Base-by-base conservation (phyloP, 2,329 filamentous ascomycete genomes). In the Dactylonectria estremocensis region DNA sequence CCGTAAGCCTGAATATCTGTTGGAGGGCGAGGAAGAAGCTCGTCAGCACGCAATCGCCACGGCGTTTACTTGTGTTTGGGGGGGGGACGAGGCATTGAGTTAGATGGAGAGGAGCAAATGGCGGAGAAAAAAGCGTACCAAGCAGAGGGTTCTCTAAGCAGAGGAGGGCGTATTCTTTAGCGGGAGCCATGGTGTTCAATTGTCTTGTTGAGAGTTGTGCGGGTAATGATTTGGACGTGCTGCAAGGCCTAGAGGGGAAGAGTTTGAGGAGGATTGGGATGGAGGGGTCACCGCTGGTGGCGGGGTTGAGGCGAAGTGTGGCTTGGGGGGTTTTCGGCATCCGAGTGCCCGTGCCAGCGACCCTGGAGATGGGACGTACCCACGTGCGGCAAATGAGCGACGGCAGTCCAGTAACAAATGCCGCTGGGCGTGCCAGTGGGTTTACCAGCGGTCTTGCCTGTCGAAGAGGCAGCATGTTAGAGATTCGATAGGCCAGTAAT, bases 131-230 rank as follows among this genome's bases (percentile, higher is more conserved):
- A 43, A 73, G 83, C 88, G 76, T 85, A 95, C 93, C 95, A 78
- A 99, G 93, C 77, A 99, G 91, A 82, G 96, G 96, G 85, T 99
- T 99, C 92, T 98, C 96, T 78, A 99, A 86, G 84, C 93, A 96
- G 79, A 98, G 89, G 78, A 99, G 92, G 83, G 93, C 88, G 86
- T 92, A 98, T 83, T 95, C 92, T 85, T 95, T 92, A 76, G 83
- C 80, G 76, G 91, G 82, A 80, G 93, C 88, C 94, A 97, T 97
- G 72, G 79, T 85, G 77, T 71, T 77, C 20, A 69, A 69, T 71
- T 74, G 69, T 71, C 54, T 69, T 62, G 68, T 60, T 53, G 35
- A 49, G 52, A 61, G 64, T 64, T 58, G 59, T 69, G 64, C 50
- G 59, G 67, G 61, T 54, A 64, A 61, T 50, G 68, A 66, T 67